These are phyloP conservation scores for Pyrrhoderma noxium DNA, from an alignment of 1,284 basidiomycete genomes.

Conservation along the genomic window DNA sequence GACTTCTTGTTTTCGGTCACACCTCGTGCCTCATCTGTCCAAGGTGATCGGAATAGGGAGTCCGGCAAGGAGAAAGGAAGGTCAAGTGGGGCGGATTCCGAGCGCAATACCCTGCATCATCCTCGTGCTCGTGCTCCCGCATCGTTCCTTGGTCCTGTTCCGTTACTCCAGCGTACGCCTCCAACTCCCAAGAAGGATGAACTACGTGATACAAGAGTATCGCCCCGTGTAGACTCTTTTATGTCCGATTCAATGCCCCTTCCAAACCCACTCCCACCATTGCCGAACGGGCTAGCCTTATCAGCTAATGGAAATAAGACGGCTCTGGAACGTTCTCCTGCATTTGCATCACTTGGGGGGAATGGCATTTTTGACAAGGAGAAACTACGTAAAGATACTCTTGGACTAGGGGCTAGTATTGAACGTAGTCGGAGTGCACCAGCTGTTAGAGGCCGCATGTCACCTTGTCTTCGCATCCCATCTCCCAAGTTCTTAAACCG, in stretches of 20 bases:
- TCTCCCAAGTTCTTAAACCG: constrained; percentile 19
- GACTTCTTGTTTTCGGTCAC: constrained; percentile 15
- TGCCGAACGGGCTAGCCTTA: not conserved
- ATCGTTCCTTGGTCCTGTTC: constrained; percentile 7
- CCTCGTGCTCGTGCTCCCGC: constrained; percentile 10
- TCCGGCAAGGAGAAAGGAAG: constrained; percentile 10
- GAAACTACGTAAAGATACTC: not conserved
- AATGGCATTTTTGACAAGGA: not conserved
- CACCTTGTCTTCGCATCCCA: constrained; percentile 20
- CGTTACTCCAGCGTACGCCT: constrained; percentile 13
- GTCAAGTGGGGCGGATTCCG: not conserved
- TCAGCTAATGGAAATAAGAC: not conserved
- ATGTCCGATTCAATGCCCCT: constrained; percentile 18
- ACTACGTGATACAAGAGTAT: not conserved
- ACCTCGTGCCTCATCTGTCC: constrained; percentile 4
- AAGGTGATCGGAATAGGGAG: constrained; percentile 5
- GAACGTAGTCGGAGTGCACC: not conserved
- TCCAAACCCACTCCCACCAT: not conserved
- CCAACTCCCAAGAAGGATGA: constrained; percentile 12
- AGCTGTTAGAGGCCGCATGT: constrained; percentile 19
- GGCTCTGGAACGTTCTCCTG: not conserved
- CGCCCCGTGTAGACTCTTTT: constrained; percentile 16
- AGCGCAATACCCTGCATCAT: not conserved
- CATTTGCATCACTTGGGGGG: not conserved
- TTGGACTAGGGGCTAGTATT: not conserved